Evolutionary conservation across 2,329 filamentous ascomycete species (phyloP), one percentile per base, ranked within the genome.

Genomic region (Fusarium humuli): DNA sequence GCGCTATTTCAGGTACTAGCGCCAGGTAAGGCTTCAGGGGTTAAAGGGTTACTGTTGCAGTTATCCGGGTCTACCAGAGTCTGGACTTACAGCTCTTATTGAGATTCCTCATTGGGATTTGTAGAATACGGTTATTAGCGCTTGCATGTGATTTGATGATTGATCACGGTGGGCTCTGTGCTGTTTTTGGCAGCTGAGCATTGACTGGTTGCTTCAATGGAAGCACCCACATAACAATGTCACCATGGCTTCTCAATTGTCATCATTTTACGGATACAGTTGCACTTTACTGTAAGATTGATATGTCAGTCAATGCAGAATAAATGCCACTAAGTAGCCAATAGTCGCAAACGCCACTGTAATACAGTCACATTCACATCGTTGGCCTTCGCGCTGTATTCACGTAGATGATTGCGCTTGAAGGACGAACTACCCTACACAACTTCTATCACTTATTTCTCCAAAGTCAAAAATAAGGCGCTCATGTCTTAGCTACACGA

Each of bases 1-100:
- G 44, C 44, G 10, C 54, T 57, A 49, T 14, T 40, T 57, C 44
- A 57, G 54, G 30, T 29, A 34, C 30, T 49, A 49, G 44, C 44
- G 27, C 41, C 22, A 20, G 53, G 53, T 23, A 49, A 20, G 42
- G 40, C 53, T 48, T 49, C 53, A 49, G 42, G 53, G 53, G 42
- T 37, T n/a, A 20, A 22, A 22, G 16, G 10, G 49, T 13, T 18
- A 18, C 37, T 18, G 2, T 23, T 10, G 13, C 9, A 2, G 22
- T 14, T 22, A 12, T 13, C 2, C 6, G 6, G 16, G 20, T 23
- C 18, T 12, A 10, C 7, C 5, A 25, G 41, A 44, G 18, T 25
- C 22, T 50, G 18, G 23, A 16, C 23, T 25, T 12, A 12, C 8
- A 14, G 9, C 22, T 11, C 13, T 37, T 12, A 16, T 32, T 27